Percentiles rank a stretch among this genome's conserved stretches.
phyloP scores from a whole-genome alignment of 306 rosid species.

The Urtica urens region DNA sequence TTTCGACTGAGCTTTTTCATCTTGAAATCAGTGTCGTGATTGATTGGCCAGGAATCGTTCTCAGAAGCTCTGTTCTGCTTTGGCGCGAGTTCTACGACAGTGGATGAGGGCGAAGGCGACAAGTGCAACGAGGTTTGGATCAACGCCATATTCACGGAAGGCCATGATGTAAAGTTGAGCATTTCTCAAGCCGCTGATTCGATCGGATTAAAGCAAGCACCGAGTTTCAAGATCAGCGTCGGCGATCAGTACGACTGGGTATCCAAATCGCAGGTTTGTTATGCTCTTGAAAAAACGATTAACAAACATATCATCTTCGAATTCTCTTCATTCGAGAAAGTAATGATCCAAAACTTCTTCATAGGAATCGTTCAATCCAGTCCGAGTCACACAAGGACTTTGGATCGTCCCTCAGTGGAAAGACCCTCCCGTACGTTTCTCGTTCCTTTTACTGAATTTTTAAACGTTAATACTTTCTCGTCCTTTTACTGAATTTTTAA shows the following conservation, averaged over 20 bases:
- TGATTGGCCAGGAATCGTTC: slow-evolving; percentile 51
- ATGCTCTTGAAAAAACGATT: no score
- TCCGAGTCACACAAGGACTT: slow-evolving; percentile 53
- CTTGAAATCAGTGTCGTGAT: slow-evolving; percentile 6
- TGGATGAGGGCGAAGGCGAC: slow-evolving; percentile 36
- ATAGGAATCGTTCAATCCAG: slow-evolving; percentile 71
- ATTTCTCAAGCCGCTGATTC: slow-evolving; percentile 68
- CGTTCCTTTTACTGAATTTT: no score
- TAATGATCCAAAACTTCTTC: background rate
- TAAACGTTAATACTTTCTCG: no score
- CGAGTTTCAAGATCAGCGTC: slow-evolving; percentile 46
- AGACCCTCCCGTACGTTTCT: slow-evolving; percentile 55
- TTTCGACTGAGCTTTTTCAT: background rate
- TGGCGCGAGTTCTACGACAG: slow-evolving; percentile 68
- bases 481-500: no score
- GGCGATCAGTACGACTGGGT: slow-evolving; percentile 67
- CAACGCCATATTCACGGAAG: slow-evolving; percentile 53
- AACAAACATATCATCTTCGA: no score
- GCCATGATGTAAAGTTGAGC: slow-evolving; percentile 40
- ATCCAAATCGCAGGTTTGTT: slow-evolving; percentile 53
- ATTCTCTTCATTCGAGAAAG: no score
- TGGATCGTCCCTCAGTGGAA: slow-evolving; percentile 88
- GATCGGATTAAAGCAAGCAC: slow-evolving; percentile 67
- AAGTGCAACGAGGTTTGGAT: slow-evolving; percentile 52
- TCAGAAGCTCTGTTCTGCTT: slow-evolving; percentile 79